A percentile compares a stretch with the other conserved stretches of the same genome.
Evolutionary conservation across 371 early-diverging fungal species (phyloP).

Genomic region (Smittium culicis): DNA sequence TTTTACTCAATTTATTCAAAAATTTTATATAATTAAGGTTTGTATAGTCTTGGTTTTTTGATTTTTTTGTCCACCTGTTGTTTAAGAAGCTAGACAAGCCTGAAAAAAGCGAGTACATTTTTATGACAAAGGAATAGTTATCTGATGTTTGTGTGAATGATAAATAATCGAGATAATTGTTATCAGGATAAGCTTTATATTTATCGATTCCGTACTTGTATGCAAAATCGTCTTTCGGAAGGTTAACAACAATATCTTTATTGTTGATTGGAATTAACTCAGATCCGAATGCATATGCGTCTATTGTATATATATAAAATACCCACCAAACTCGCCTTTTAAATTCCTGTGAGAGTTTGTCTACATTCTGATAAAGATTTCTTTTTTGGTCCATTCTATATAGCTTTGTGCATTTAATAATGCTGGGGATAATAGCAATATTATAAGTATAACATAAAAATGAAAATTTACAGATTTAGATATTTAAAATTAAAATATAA

Average conservation of each 20-base stretch:
- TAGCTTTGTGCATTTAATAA: background rate
- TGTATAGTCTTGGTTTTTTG: background rate
- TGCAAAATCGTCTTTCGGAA: background rate
- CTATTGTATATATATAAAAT: background rate
- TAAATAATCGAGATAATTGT: background rate
- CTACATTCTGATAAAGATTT: background rate
- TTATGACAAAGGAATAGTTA: background rate
- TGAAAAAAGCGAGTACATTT: background rate
- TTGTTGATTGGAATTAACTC: background rate
- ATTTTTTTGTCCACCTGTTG: background rate
- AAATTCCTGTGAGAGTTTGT: background rate
- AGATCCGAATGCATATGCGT: background rate
- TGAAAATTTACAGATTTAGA: background rate
- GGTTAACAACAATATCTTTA: background rate
- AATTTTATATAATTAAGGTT: background rate
- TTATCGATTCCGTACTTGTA: background rate
- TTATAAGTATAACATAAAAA: too few relatives aligned
- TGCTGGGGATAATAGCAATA: too few relatives aligned
- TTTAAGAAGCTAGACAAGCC: background rate
- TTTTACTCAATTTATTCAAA: background rate
- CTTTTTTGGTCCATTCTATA: background rate
- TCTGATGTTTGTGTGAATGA: background rate
- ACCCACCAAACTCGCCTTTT: conserved; percentile 1
- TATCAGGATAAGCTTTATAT: background rate
- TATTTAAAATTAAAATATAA: background rate